Conservation (phyloP, 371 early-diverging fungal species). For the Rhizopus stolonifer region DNA sequence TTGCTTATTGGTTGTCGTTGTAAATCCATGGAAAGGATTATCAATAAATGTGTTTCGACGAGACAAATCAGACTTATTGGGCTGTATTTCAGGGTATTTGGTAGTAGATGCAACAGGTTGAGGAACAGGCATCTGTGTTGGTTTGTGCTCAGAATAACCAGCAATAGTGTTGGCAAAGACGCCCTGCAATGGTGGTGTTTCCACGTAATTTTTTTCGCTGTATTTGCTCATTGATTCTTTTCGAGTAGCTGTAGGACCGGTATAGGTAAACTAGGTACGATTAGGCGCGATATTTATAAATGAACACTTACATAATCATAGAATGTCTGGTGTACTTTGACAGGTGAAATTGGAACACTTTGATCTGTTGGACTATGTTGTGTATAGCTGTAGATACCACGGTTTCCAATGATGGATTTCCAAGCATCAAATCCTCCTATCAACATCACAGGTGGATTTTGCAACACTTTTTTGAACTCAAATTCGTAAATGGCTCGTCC, state of each 20-base stretch:
- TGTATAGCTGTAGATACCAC: slow-evolving; percentile 24
- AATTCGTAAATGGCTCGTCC: slow-evolving; percentile 57
- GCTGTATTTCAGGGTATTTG: too few species aligned
- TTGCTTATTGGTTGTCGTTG: slow-evolving; percentile 29
- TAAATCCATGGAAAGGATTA: slow-evolving; percentile 63
- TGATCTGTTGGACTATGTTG: slow-evolving; percentile 4
- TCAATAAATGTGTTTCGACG: slow-evolving; percentile 59
- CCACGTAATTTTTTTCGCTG: not conserved
- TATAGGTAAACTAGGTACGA: slow-evolving; percentile 2
- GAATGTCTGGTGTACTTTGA: slow-evolving; percentile 16
- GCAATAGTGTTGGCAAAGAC: slow-evolving; percentile 15
- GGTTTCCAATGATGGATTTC: slow-evolving; percentile 44
- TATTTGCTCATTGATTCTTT: slow-evolving; percentile 17
- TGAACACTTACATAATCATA: slow-evolving; percentile 14
- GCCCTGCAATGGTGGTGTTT: slow-evolving; percentile 18
- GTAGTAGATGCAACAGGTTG: not conserved
- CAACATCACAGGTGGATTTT: slow-evolving; percentile 62
- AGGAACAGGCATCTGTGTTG: not conserved
- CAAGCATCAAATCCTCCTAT: slow-evolving; percentile 79
- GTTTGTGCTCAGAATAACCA: too few species aligned
- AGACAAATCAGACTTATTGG: not conserved
- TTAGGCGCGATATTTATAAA: not conserved
- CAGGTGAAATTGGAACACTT: slow-evolving; percentile 2
- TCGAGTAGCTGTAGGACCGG: slow-evolving; percentile 1
- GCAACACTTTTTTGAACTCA: slow-evolving; percentile 53